phyloP scores from a whole-genome alignment of 805 yeast species.

The Nematodospora valgi region DNA sequence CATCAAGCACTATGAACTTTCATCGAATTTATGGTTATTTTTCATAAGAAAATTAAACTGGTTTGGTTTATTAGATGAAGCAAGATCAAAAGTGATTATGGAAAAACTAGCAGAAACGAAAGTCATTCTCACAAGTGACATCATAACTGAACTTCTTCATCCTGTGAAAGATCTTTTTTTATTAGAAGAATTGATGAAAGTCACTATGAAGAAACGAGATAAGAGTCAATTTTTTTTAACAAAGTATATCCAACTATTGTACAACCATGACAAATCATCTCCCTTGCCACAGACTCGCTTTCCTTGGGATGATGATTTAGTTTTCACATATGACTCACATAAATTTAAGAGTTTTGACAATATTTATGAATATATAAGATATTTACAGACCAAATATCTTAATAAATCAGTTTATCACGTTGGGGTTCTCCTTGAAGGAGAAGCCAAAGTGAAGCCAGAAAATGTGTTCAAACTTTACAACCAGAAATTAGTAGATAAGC shows the following conservation, averaged over 20 bases:
- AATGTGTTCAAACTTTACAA: conserved; percentile 26
- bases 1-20: conserved; percentile 18
- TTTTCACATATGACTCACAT: neutral
- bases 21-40: conserved; percentile 32
- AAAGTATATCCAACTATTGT: conserved; percentile 27
- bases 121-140: conserved; percentile 31
- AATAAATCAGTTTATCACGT: conserved; percentile 23
- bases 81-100: conserved; percentile 24
- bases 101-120: conserved; percentile 20
- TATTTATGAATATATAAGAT: neutral
- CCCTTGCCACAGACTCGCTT: conserved; percentile 7
- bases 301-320: conserved; percentile 15
- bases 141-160: conserved; percentile 25
- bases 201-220: too few relatives aligned
- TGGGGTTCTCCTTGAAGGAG: conserved; percentile 38
- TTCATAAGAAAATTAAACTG: conserved; percentile 29
- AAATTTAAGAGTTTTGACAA: neutral
- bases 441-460: conserved; percentile 25
- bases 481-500: conserved; percentile 17
- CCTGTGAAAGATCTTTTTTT: conserved; percentile 24
- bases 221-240: conserved; percentile 14
- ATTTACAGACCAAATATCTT: conserved; percentile 1
- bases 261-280: conserved; percentile 11
- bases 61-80: conserved; percentile 29
- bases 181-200: conserved; percentile 7